Base-by-base conservation (phyloP, 2,329 filamentous ascomycete genomes). In the Knufia fluminis region DNA sequence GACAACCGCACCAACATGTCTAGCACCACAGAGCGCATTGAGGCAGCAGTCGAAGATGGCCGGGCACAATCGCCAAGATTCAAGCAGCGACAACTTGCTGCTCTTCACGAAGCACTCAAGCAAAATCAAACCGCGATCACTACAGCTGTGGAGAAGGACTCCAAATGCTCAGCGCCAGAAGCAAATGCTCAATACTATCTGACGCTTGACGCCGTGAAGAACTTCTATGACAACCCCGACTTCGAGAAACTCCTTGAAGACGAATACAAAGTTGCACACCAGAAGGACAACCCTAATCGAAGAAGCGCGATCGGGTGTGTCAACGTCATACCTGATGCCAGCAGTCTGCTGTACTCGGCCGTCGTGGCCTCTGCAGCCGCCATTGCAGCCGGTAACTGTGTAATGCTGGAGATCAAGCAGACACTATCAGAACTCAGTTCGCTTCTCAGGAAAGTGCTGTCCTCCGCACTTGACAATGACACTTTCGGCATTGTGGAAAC, bases 401-500 rank as follows among this genome's bases (percentile, higher is more conserved):
- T 66, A 3, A 50, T 65, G 17, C 33, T 68, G 2, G 62, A 68
- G 57, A 61, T 65, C 22, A 32, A 44, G 49, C 69, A 70, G 48
- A 67, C 64, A 7, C 58, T 70, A 2, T 61, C 68, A 6, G 59
- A 60, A 6, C 54, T 71, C 0, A 62, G 66, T 1, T 50, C 57
- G 1, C 52, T 70, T 0, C 60, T 72, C 2, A 64, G 65, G n/a
- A 63, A 61, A 10, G 45, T 72, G 2, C 60, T 76, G 4, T 41
- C 60, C 7, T 50, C 61, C 40, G 62, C 70, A 1, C 61, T 79
- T 1, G 72, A 76, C 51, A 58, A 63, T 1, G 73, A 78, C 40
- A 72, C 70, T 1, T 76, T 78, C 52, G 64, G 65, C 3, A 62
- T 75, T 33, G 64, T 69, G 8, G 60, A 64, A 3, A 61, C 60